Percentiles rank a stretch among this genome's conserved stretches.
phyloP scores from a whole-genome alignment of 2,329 filamentous ascomycete genomes.

The Hawksworthiomyces lignivorus region DNA sequence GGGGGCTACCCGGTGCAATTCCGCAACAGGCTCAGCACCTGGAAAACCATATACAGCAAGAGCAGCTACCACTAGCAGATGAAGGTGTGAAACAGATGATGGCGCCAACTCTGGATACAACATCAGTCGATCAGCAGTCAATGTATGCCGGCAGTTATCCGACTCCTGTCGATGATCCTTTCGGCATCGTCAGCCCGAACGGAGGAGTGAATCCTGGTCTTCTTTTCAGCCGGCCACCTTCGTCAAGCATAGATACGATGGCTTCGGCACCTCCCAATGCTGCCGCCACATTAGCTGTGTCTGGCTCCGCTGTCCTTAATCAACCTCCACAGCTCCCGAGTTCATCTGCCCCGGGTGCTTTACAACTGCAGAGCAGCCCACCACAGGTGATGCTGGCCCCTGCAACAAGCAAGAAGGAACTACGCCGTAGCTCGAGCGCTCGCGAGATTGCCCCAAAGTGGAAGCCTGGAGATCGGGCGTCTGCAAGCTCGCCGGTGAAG shows the following conservation, averaged over 20 bases:
- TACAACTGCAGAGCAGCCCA: constrained; percentile 19
- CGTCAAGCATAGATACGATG: constrained; percentile 34
- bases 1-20: constrained; percentile 19
- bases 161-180: constrained; percentile 41
- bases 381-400: constrained; percentile 19
- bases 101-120: constrained; percentile 29
- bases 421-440: constrained; percentile 38
- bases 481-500: constrained; percentile 45
- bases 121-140: constrained; percentile 26
- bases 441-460: constrained; percentile 34
- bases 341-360: constrained; percentile 11
- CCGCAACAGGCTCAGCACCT: constrained; percentile 17
- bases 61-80: constrained; percentile 29
- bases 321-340: constrained; percentile 17
- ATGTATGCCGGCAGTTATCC: constrained; percentile 36
- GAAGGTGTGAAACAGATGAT: constrained; percentile 43
- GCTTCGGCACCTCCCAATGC: constrained; percentile 14
- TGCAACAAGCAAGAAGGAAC: constrained; percentile 25
- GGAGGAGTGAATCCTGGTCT: constrained; percentile 53
- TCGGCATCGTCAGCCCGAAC: constrained; percentile 37
- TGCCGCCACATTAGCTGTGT: not conserved
- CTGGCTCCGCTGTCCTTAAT: constrained; percentile 16
- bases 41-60: constrained; percentile 1
- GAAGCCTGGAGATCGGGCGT: constrained; percentile 33
- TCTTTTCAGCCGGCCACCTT: constrained; percentile 45